phyloP scores from a whole-genome alignment of 805 yeast genomes.

The Isabelozyma rhagii region DNA sequence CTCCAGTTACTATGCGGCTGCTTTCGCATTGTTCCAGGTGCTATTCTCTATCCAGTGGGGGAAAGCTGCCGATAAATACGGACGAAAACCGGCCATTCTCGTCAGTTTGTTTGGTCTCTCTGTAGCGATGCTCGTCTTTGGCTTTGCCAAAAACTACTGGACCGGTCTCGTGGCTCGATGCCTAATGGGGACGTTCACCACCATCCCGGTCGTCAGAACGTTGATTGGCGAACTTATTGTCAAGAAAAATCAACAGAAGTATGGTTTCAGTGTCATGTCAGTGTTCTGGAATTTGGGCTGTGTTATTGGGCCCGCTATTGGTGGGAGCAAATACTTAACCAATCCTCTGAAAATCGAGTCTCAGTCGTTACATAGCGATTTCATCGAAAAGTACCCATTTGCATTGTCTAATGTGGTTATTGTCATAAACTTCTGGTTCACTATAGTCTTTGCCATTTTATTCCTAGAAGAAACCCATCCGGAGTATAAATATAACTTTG shows the following conservation, averaged over 20 bases:
- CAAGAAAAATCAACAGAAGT: constrained; percentile 56
- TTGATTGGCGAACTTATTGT: constrained; percentile 58
- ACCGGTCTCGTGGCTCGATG: constrained; percentile 54
- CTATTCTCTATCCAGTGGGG: constrained; percentile 63
- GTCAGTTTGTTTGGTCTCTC: constrained; percentile 53
- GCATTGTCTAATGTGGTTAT: constrained; percentile 53
- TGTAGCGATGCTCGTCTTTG: constrained; percentile 46
- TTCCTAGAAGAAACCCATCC: constrained; percentile 56
- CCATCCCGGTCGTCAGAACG: constrained; percentile 63
- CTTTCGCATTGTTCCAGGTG: constrained; percentile 62
- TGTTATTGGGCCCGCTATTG: constrained; percentile 60
- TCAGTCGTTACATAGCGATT: constrained; percentile 13
- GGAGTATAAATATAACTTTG: constrained; percentile 32
- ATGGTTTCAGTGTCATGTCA: constrained; percentile 62
- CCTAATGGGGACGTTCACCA: constrained; percentile 55
- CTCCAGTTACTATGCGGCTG: constrained; percentile 59
- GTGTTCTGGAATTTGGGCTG: constrained; percentile 60
- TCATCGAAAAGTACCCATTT: constrained; percentile 43
- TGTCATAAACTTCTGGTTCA: constrained; percentile 29
- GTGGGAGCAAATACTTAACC: constrained; percentile 48
- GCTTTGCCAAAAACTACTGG: constrained; percentile 50
- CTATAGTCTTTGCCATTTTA: constrained; percentile 38
- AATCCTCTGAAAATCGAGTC: constrained; percentile 26
- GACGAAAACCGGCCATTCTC: constrained; percentile 53
- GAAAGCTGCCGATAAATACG: constrained; percentile 48